Evolutionary conservation across 2,329 filamentous ascomycete genomes (phyloP).

Genomic region (Lachnellula willkommii): DNA sequence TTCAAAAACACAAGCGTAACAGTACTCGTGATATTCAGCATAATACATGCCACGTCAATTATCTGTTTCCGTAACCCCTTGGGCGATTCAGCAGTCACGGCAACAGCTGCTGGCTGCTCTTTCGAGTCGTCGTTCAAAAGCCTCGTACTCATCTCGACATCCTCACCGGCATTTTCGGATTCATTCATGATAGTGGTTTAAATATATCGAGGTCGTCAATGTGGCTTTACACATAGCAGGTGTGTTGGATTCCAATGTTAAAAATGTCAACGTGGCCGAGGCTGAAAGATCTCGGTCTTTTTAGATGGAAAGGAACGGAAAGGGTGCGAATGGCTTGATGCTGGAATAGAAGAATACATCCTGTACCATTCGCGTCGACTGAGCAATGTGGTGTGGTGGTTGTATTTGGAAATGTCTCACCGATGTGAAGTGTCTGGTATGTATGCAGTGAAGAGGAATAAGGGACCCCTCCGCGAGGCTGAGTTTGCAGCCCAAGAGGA

Average conservation of each 20-base stretch:
- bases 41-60: conserved; percentile 32
- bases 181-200: conserved; percentile 7
- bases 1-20: conserved; percentile 41
- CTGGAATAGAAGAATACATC: too few relatives aligned
- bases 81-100: neutral
- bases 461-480: neutral
- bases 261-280: neutral
- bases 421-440: too few relatives aligned
- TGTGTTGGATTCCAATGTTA: too few relatives aligned
- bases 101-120: neutral
- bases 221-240: neutral
- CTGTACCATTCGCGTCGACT: too few relatives aligned
- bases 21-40: conserved; percentile 39
- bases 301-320: neutral
- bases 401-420: too few relatives aligned
- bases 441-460: too few relatives aligned
- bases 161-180: conserved; percentile 12
- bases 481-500: neutral
- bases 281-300: neutral
- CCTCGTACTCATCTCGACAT: conserved; percentile 25
- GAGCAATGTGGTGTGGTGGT: too few relatives aligned
- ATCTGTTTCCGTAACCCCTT: conserved; percentile 14
- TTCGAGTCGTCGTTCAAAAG: conserved; percentile 15
- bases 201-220: conserved; percentile 1
- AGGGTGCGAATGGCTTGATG: neutral